Evolutionary conservation across 2,329 filamentous ascomycete species (phyloP), one percentile per base, ranked within the genome.

Genomic region (Paracorniculantispora psalliotae): DNA sequence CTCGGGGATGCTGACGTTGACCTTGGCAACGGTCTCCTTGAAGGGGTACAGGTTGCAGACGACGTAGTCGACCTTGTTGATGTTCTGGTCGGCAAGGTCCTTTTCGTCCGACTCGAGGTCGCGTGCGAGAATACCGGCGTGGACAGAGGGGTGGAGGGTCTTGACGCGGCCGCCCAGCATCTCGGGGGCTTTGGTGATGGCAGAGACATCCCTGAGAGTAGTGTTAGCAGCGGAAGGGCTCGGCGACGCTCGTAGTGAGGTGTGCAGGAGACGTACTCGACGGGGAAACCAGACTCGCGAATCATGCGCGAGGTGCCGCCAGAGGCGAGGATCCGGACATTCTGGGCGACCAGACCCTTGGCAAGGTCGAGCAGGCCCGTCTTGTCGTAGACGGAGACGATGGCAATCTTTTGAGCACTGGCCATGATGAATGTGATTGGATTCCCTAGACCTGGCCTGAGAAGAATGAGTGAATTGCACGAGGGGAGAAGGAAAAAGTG

Each of bases 31-130:
- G 33, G 94, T 99, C 73, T 97, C 92, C 81, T 97, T 97, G 86
- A 99, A 99, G 13, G 94, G 94, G 77, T 99, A 97, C 59, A 99
- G 84, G 79, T 99, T 99, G 88, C 94, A 97, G 72, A 99, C 89
- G 67, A 96, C 91, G 68, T 88, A 96, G 82, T 96, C 91, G 61
- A 96, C 91, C 79, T 96, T 96, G 79, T 90, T 84, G 73, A 96
- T 96, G 77, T 92, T 94, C 78, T 96, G 91, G 75, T 94, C 90
- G 54, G 91, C 91, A 52, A 99, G 87, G 71, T 99, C 94, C 77
- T 96, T 96, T 78, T 97, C 91, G 76, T 99, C 94, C 15, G 92
- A 93, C 66, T 90, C 92, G 66, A 97, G 88, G 76, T 97, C 87
- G 65, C 94, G 91, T 61, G 94, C 94, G 63, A 99, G 88, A 67